Evolutionary conservation across 2,329 filamentous ascomycete genomes (phyloP).

Genomic region (Monilinia laxa): DNA sequence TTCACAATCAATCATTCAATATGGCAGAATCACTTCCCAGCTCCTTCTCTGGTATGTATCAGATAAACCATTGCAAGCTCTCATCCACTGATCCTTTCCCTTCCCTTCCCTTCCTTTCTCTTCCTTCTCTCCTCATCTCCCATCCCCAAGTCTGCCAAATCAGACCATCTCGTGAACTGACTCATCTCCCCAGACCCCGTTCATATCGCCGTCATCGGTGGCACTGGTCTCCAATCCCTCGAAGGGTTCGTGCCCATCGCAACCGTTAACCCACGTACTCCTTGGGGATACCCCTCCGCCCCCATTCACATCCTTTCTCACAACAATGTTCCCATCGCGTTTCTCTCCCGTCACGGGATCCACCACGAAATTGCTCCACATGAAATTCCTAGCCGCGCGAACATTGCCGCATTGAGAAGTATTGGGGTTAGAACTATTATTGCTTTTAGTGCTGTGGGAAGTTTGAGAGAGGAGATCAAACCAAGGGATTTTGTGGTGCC

Average conservation of each 20-base stretch:
- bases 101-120: too few relatives aligned
- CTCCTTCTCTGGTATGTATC: slow-evolving; percentile 18
- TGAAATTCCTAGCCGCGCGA: slow-evolving; percentile 91
- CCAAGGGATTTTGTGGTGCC: slow-evolving; percentile 96
- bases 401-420: slow-evolving; percentile 93
- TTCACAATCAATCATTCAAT: not conserved
- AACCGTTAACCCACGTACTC: slow-evolving; percentile 71
- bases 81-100: not conserved
- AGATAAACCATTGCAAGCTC: not conserved
- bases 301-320: slow-evolving; percentile 87
- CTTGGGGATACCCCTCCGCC: slow-evolving; percentile 79
- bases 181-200: slow-evolving; percentile 55
- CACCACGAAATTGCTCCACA: slow-evolving; percentile 90
- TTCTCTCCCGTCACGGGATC: slow-evolving; percentile 87
- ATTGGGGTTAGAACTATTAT: slow-evolving; percentile 89
- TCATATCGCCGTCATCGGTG: slow-evolving; percentile 86
- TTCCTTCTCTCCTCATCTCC: not conserved
- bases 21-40: slow-evolving; percentile 23
- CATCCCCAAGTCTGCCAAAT: not conserved
- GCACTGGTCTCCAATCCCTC: slow-evolving; percentile 86
- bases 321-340: slow-evolving; percentile 78
- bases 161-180: not conserved
- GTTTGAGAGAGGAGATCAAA: slow-evolving; percentile 86
- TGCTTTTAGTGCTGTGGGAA: slow-evolving; percentile 93
- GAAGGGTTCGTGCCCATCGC: slow-evolving; percentile 85